phyloP scores from a whole-genome alignment of 1,284 basidiomycete genomes.

The Tausonia pullulans region DNA sequence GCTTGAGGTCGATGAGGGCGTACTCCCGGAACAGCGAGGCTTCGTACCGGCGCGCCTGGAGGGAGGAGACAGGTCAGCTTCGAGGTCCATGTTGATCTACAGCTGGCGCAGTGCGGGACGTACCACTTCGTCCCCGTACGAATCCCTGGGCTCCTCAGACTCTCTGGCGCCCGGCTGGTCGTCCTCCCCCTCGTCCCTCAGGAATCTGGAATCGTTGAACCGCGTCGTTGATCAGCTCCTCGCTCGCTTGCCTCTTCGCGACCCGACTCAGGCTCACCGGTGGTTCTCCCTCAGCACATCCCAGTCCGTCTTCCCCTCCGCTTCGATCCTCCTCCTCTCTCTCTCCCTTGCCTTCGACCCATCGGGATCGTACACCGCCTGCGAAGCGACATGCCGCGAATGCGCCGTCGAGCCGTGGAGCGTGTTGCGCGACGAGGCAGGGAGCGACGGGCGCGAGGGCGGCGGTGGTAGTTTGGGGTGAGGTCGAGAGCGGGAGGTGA shows the following conservation, averaged over 20 bases:
- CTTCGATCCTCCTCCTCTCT: neutral
- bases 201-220: constrained; percentile 48
- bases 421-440: neutral
- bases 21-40: constrained; percentile 76
- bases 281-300: constrained; percentile 40
- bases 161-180: constrained; percentile 32
- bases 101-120: neutral
- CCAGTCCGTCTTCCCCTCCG: constrained; percentile 31
- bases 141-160: constrained; percentile 51
- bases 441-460: neutral
- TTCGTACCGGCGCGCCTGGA: constrained; percentile 74
- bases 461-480: neutral
- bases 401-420: constrained; percentile 4
- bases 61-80: neutral
- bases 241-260: too few relatives aligned
- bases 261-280: constrained; percentile 23
- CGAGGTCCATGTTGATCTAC: constrained; percentile 30
- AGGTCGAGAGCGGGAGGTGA: neutral
- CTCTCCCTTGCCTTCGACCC: constrained; percentile 4
- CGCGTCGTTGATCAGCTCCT: neutral
- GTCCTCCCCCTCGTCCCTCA: constrained; percentile 52
- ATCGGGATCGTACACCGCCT: constrained; percentile 6
- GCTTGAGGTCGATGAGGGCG: constrained; percentile 83
- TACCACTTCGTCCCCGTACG: neutral
- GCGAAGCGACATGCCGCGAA: neutral